Base-by-base conservation (phyloP, 2,329 filamentous ascomycete species). In the Aspergillus spinulosporus region DNA sequence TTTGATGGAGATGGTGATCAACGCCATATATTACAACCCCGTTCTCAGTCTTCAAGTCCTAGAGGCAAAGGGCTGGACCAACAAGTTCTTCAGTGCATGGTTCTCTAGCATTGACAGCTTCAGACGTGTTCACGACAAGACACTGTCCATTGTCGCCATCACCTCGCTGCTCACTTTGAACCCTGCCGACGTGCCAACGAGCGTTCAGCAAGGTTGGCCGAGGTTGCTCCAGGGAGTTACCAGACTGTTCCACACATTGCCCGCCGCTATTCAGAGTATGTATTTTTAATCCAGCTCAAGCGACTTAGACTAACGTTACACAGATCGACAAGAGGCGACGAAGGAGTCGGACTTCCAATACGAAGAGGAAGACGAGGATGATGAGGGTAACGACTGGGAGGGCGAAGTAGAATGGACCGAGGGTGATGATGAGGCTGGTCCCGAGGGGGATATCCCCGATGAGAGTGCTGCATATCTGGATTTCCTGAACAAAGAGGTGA, bases 81-180 rank as follows among this genome's bases (percentile, higher is more conserved):
- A 97, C 77, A 95, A 95, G 71, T 99, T 99, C 79, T 99, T 99
- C 80, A 96, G 90, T 75, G 79, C 95, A 57, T 99, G 94, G 94
- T 99, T 99, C 74, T 90, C 90, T 42, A 95, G 88, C 77, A 99
- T 99, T 78, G 89, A 96, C 60, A 88, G 85, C 68, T 97, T 99
- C 78, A 89, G 86, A 51, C 85, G 94, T 42, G 94, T 99, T 2
- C 94, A 99, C 72, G 94, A 99, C 80, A 99, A 99, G 84, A 99
- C 97, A 81, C 82, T 99, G 28, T 97, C 91, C 60, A 97, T 99
- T 66, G 90, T 92, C 14, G 93, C 92, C 46, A 97, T 99, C 65
- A 88, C 90, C 57, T 84, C 91, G 4, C 84, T 99, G 8, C 84
- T 99, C 50, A 89, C 87, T 45, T 77, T 99, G 57, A 85, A 84